Evolutionary conservation across 2,329 filamentous ascomycete species (phyloP).

Genomic region (Nigrospora sphaerica): DNA sequence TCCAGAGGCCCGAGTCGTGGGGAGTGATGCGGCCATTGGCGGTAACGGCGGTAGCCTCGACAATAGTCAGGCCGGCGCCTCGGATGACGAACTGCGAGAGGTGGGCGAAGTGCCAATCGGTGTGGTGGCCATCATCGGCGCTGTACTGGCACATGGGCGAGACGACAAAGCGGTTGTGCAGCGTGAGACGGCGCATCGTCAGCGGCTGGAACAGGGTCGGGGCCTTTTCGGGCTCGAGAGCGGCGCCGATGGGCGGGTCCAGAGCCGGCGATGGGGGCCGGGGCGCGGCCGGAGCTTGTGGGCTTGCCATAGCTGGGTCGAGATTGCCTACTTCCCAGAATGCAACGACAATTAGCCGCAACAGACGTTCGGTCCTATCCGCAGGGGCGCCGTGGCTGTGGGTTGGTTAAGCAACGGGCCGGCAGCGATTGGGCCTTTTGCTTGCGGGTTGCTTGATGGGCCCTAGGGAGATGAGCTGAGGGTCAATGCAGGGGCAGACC

Average conservation of each 20-base stretch:
- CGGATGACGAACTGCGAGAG: conserved; percentile 70
- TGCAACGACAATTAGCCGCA: too few relatives aligned
- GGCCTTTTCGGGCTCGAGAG: conserved; percentile 29
- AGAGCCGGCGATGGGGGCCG: too few relatives aligned
- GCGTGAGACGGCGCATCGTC: conserved; percentile 37
- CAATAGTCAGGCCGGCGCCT: conserved; percentile 65
- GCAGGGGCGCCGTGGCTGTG: too few relatives aligned
- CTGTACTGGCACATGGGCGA: conserved; percentile 61
- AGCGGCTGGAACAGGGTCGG: conserved; percentile 52
- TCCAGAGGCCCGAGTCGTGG: conserved; percentile 74
- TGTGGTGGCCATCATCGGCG: conserved; percentile 58
- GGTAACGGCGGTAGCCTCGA: conserved; percentile 73
- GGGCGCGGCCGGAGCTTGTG: too few relatives aligned
- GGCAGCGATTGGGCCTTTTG: too few relatives aligned
- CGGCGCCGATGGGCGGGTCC: conserved; percentile 41
- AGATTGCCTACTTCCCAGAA: too few relatives aligned
- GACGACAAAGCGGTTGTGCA: conserved; percentile 51
- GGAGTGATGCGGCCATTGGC: conserved; percentile 78
- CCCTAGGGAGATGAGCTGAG: conserved; percentile 8
- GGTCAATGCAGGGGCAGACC: conserved; percentile 1
- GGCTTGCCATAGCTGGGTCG: too few relatives aligned
- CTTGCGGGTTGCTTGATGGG: conserved; percentile 2
- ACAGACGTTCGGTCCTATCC: too few relatives aligned
- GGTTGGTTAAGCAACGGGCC: too few relatives aligned
- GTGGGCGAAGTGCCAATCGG: conserved; percentile 79